Conservation (phyloP, 108 stramenopile genomes). For the Thalassiosira profunda region DNA sequence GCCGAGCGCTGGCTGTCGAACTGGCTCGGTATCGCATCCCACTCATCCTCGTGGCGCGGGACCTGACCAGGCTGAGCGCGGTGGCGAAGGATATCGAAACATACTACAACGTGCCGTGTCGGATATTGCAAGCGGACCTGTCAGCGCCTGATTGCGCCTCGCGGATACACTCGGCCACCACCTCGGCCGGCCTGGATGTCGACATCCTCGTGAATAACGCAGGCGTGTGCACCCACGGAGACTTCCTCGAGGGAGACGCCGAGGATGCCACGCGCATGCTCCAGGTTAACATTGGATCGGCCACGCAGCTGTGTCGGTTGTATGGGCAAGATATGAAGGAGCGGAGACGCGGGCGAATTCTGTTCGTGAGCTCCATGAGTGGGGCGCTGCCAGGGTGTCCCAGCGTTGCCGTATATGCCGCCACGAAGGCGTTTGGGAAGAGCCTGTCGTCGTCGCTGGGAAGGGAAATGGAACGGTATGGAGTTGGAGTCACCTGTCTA, state of each 20-base stretch:
- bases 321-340: constrained; percentile 87
- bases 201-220: constrained; percentile 91
- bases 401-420: constrained; percentile 79
- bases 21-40: constrained; percentile 87
- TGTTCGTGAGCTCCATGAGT: constrained; percentile 79
- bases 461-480: constrained; percentile 81
- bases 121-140: constrained; percentile 78
- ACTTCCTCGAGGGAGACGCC: constrained; percentile 50
- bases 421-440: constrained; percentile 84
- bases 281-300: constrained; percentile 66
- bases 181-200: constrained; percentile 63
- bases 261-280: constrained; percentile 61
- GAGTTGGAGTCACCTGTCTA: constrained; percentile 90
- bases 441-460: constrained; percentile 69
- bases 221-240: constrained; percentile 69
- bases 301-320: constrained; percentile 58
- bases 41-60: constrained; percentile 81
- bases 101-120: constrained; percentile 82
- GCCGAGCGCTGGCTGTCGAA: constrained; percentile 85
- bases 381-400: constrained; percentile 69
- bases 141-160: constrained; percentile 63
- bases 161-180: constrained; percentile 69
- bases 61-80: constrained; percentile 53
- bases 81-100: constrained; percentile 84
- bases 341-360: constrained; percentile 74